Base-by-base conservation (phyloP, 192 early-diverging fungal genomes). In the Chytriomyces confervae region DNA sequence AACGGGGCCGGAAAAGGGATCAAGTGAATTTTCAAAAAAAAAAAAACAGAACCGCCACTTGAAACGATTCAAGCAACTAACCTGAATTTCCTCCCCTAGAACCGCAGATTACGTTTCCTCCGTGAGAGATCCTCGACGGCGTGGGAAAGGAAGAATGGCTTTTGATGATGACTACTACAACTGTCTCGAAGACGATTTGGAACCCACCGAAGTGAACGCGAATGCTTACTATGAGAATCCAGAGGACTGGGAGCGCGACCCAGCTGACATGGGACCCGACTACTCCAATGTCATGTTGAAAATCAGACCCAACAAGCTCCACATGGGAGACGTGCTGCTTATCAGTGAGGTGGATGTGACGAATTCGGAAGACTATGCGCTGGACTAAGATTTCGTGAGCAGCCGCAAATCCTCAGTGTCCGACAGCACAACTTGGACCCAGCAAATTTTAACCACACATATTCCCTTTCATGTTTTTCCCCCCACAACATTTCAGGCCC, bases 261-360 rank as follows among this genome's bases (percentile, higher is more conserved):
- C 72, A 20, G 7, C 18, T 45, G 72, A 27, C 11, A 23, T 23
- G 18, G 63, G 36, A 23, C 36, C 18, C 20, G 63, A 65, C 27
- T 65, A 65, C 36, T 65, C 63, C 1, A 43, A 23, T 23, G 63
- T 65, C 24, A 27, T 6, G 16, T 23, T 74, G 7, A 74, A 61
- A 45, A 18, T 29, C 45, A 16, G 62, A 11, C 45, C 44, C 18
- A 50, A 43, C 18, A 1, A 72, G 18, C 48, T 74, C 6, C 61
- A 48, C 20, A 13, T 23, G 0, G 61, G 62, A 29, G 72, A 74
- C 45, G 43, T 74, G 6, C 11, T 74, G 6, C 61, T 74, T 11
- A 63, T 63, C 3, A 44, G 24, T 27, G 72, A 74, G 45, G 18
- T 74, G 9, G 62, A 74, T 63, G 18, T 74, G 13, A 43, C 72